Percentiles rank a stretch among this genome's conserved stretches.
These are phyloP conservation scores for Macrotyloma uniflorum DNA, from an alignment of 306 rosid genomes.

Conservation along the genomic window DNA sequence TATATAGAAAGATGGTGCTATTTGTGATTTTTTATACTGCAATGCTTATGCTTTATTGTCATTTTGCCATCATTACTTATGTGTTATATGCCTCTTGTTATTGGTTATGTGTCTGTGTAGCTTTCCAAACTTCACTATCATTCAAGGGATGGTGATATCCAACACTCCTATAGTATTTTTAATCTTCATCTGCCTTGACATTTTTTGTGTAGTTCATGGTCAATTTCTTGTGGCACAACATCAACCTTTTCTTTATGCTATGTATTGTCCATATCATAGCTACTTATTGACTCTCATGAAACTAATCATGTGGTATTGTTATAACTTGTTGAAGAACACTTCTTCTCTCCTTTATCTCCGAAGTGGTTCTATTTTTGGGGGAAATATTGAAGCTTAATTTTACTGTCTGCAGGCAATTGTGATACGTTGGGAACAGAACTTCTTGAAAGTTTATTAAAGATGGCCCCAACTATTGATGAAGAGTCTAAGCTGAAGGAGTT, in stretches of 20 bases:
- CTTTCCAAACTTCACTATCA: background rate
- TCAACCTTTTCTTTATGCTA: background rate
- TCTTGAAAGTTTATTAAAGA: conserved; percentile 82
- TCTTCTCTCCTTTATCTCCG: background rate
- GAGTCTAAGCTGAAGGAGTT: conserved; percentile 71
- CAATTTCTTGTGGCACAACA: background rate
- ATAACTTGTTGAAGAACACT: background rate
- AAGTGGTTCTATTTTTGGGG: background rate
- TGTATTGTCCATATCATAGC: background rate
- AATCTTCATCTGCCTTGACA: background rate
- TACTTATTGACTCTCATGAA: background rate
- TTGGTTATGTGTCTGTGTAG: background rate
- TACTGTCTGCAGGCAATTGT: conserved; percentile 62
- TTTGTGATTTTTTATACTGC: background rate
- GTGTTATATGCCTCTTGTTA: background rate
- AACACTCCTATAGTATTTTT: background rate
- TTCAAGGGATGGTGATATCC: background rate
- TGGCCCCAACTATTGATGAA: conserved; percentile 92
- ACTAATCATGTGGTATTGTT: background rate
- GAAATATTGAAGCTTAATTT: conserved; percentile 10
- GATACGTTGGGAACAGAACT: conserved; percentile 85
- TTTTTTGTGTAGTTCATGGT: background rate
- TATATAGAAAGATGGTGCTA: no score
- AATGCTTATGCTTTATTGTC: background rate
- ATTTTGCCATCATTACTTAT: background rate